A percentile compares a stretch with the other conserved stretches of the same genome.
phyloP scores from a whole-genome alignment of 148 eudicot species.

The Spergularia bocconei region DNA sequence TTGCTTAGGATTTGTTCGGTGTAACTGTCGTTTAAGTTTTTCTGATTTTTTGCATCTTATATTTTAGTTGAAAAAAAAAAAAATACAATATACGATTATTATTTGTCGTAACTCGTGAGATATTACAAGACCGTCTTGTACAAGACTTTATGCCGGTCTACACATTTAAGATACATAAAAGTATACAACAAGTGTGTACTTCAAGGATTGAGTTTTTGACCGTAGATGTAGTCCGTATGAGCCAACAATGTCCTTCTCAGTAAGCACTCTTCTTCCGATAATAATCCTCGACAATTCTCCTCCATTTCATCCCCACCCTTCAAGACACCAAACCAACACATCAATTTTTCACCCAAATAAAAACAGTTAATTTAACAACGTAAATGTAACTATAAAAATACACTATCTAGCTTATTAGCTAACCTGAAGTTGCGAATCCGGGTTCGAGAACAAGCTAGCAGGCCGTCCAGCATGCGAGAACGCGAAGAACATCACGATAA shows the following conservation, averaged over 20 bases:
- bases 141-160: no score
- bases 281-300: conserved; percentile 17
- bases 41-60: no score
- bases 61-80: no score
- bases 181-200: no score
- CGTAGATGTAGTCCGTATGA: conserved; percentile 27
- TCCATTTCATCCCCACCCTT: conserved; percentile 11
- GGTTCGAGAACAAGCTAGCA: neutral
- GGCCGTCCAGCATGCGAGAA: neutral
- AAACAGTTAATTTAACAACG: neutral
- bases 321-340: neutral
- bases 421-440: neutral
- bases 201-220: conserved; percentile 25
- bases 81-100: no score
- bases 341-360: no score
- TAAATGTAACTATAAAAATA: neutral
- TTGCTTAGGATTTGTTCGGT: no score
- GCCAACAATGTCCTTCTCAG: conserved; percentile 21
- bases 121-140: no score
- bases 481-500: neutral
- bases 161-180: no score
- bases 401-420: neutral
- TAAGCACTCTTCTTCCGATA: conserved; percentile 22
- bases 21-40: no score
- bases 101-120: no score